Evolutionary conservation across 2,329 filamentous ascomycete genomes (phyloP), one percentile per base, ranked within the genome.

Genomic region (Claviceps pusilla): DNA sequence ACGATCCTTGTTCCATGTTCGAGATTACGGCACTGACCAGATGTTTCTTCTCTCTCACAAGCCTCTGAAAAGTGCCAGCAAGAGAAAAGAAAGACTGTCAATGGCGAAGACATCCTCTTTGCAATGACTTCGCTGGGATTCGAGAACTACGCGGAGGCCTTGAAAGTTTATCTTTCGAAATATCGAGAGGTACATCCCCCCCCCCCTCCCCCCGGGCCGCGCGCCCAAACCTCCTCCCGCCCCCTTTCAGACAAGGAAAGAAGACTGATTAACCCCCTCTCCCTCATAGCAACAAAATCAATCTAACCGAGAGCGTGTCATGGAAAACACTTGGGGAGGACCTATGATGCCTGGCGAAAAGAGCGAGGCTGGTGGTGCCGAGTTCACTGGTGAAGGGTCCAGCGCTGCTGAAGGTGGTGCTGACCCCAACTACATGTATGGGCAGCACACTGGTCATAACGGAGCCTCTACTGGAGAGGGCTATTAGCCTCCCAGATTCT

Each of bases 11-110:
- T 47, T 45, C 51, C 12, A 29, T 37, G 9, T 35, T 39, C 7
- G 47, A 35, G 48, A 6, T 33, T n/a, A 14, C 33, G 24, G 10
- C 11, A n/a, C 54, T 55, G 39, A 55, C 50, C 33, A 29, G 2
- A 28, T 48, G 48, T 39, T 12, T 19, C 14, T 52, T 49, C 31
- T 58, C 53, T 59, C 55, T 55, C 50, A 43, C 31, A 67, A 97
- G 93, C 93, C 33, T 97, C 93, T 59, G 93, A 98, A 71, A 98
- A 98, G 72, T 98, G 93, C 67, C 93, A 98, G 69, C 93, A 97
- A 70, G 93, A 98, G 72, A 98, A 98, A 77, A 83, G 93, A 64
- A 98, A 98, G 76, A 98, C 93, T 0, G 93, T 98, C 61, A 98
- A 98, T 66, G 93, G 93, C 62, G 93, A 98, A 71, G 93, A 98